Conservation (phyloP, 164 flowering plant species). For the Magnolia officinalis region DNA sequence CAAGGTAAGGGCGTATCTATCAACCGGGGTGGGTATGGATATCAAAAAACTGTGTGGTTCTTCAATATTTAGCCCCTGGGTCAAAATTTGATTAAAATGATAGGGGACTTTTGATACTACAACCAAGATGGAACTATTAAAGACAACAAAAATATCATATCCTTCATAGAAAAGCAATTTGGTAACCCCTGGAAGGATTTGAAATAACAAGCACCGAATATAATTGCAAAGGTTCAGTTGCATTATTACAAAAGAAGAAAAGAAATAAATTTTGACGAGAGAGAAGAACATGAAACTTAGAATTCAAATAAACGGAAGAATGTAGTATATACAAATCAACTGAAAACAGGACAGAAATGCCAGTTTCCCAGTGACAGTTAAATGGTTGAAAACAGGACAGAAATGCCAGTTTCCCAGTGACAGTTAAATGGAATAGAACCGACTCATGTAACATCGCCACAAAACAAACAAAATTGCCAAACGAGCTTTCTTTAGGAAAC, state of each 20-base stretch:
- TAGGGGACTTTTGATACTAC: background rate
- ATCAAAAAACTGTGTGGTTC: background rate
- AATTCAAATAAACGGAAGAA: background rate
- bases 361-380: background rate
- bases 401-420: background rate
- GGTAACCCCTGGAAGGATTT: background rate
- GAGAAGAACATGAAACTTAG: background rate
- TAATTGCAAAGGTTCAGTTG: background rate
- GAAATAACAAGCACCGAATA: background rate
- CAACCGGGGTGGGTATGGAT: background rate
- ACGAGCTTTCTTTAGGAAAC: background rate
- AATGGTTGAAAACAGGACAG: background rate
- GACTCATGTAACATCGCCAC: background rate
- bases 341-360: background rate
- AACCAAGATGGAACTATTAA: background rate
- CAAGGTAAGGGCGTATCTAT: too few relatives aligned
- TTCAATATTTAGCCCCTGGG: background rate
- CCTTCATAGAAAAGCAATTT: background rate
- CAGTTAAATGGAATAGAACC: background rate
- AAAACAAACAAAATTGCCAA: background rate
- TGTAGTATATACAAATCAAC: background rate
- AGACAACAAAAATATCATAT: background rate
- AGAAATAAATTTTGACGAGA: background rate
- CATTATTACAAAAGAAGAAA: too few relatives aligned
- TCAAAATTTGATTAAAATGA: too few relatives aligned